Evolutionary conservation across 1,284 basidiomycete species (phyloP), one percentile per base, ranked within the genome.

Genomic region (Ganoderma lingzhi): DNA sequence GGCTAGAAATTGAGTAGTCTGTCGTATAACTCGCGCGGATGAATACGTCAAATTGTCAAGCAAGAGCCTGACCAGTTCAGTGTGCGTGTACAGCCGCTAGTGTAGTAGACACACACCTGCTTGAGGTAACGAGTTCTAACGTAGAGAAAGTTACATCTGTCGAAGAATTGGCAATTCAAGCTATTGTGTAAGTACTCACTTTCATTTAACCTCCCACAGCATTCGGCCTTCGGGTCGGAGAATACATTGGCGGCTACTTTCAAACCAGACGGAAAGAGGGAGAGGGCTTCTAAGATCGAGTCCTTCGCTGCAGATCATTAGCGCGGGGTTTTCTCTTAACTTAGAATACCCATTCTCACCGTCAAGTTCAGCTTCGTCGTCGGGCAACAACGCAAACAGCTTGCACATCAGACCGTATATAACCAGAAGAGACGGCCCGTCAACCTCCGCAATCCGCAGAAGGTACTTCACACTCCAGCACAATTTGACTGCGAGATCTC

Each of bases 221-320:
- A 70, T 17, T 62, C 64, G 17, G 73, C 64, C 42, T 67, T 68
- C 19, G 53, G 53, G 23, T 74, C 73, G 3, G 62, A 42, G n/a
- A 71, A 59, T 6, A 70, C 41, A 10, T 71, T 45, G 42, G 75
- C 48, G 14, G 65, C 71, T 30, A 48, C 63, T 67, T 58, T 58
- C 23, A 73, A 44, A 56, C 51, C 67, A n/a, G 62, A 71, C 6
- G 59, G 62, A 15, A 30, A 71, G 14, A 66, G 70, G 28, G 75
- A 73, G 19, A 85, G 69, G 3, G 70, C 79, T 72, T 85, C 84
- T 15, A 88, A 68, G 28, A 87, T 75, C 2, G 80, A 63, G 41
- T 84, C 83, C 64, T 80, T 83, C 42, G 81, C 87, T 88, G 65
- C 48, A 42, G 44, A 30, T 37, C 32, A 63, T 62, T 53, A 66